Evolutionary conservation across 2,329 filamentous ascomycete genomes (phyloP).

Genomic region (Chrysoporthe puriensis): DNA sequence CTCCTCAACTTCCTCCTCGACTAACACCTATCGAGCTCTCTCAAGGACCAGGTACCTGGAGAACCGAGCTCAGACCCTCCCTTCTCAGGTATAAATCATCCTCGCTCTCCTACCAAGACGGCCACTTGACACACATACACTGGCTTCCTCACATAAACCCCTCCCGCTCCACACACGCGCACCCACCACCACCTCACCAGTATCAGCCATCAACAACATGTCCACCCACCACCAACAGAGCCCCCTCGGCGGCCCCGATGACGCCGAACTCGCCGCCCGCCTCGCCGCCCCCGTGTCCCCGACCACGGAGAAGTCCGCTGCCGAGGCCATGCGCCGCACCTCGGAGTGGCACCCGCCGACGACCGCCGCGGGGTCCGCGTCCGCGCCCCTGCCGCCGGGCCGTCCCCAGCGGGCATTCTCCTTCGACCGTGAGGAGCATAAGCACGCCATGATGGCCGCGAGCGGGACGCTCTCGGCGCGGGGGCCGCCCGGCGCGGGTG

Average conservation of each 20-base stretch:
- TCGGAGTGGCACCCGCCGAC: slow-evolving; percentile 50
- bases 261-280: slow-evolving; percentile 30
- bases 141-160: neutral
- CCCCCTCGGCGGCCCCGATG: slow-evolving; percentile 22
- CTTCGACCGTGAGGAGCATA: slow-evolving; percentile 58
- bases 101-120: neutral
- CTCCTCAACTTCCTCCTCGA: too few relatives aligned
- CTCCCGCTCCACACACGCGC: slow-evolving; percentile 2
- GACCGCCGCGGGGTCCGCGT: neutral
- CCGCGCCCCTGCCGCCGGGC: too few relatives aligned
- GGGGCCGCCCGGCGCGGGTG: slow-evolving; percentile 12
- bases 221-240: slow-evolving; percentile 20
- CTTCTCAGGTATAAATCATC: too few relatives aligned
- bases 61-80: too few relatives aligned
- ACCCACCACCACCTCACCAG: neutral
- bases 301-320: slow-evolving; percentile 28
- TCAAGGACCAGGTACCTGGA: too few relatives aligned
- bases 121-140: neutral
- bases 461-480: slow-evolving; percentile 31
- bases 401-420: slow-evolving; percentile 56
- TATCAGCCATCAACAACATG: slow-evolving; percentile 14
- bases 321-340: slow-evolving; percentile 40
- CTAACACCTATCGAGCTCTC: too few relatives aligned
- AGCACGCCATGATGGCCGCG: slow-evolving; percentile 53
- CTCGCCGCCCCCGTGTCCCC: slow-evolving; percentile 30